Evolutionary conservation across 768 basidiomycete species (phyloP), one percentile per base, ranked within the genome.

Genomic region (Cyathus striatus): DNA sequence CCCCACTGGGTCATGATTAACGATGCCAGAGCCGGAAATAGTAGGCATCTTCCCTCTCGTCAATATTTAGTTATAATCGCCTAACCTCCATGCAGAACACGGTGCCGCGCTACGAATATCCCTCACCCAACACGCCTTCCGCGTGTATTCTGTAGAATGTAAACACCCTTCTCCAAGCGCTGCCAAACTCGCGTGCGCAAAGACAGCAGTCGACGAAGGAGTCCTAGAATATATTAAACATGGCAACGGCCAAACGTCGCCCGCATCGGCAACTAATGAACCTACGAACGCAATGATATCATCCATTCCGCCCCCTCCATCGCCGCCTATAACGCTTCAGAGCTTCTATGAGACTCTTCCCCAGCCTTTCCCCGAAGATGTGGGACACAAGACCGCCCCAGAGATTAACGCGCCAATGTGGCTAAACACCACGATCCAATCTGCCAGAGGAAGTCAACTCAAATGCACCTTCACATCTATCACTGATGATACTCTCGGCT

Each of bases 341-440:
- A 59, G 59, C 1, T 86, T 80, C 57, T 83, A 74, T 51, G 81
- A 82, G n/a, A 57, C 75, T 12, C 72, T 88, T 35, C 83, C 84
- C 1, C 69, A 71, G 35, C 85, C 83, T 1, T 74, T 85, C 40
- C 76, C 80, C 0, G 79, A 82, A 45, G 52, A 64, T 9, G 65
- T 82, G 7, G 69, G 66, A 1, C 63, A 68, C 12, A 69, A 68
- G 48, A 56, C 66, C 2, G 73, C 72, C 5, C 46, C 59, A 1
- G 75, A 81, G 44, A 71, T 83, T 43, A 79, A 81, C 40, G 75
- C 75, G 0, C 65, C 76, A 1, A 69, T 63, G 0, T 79, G 73
- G 69, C 47, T 87, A 26, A 79, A 81, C 46, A 63, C 54, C 5
- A 58, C 69, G 12, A 51, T 81, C 12, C 77, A 81, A 47, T 61